Base-by-base conservation (phyloP, 345 rosid species). In the Kandelia obovata region DNA sequence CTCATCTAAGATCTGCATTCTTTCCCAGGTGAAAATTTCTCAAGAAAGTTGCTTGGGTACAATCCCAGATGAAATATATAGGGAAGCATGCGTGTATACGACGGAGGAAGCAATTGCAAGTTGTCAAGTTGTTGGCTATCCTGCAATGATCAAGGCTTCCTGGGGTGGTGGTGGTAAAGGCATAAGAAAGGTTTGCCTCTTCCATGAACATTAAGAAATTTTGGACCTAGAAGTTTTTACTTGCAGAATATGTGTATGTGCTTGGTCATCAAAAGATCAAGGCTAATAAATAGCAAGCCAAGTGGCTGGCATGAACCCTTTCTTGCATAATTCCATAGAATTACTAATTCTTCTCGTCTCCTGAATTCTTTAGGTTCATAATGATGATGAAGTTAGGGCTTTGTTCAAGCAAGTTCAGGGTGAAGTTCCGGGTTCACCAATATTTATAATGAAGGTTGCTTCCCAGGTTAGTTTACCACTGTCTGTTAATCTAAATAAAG, bases 101-200 rank as follows among this genome's bases (percentile, higher is more conserved):
- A 96, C 99, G 31, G 99, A 92, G 81, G 99, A 96, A 81, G 99
- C 97, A 16, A 84, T 92, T 82, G 91, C 92, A 61, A 96, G 99
- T 75, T 96, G 98, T 82, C 96, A 90, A 81, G 85, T 96, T 76
- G 92, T 96, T 47, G 99, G 99, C 76, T 96, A 96, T 83, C 99
- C 99, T 64, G 97, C 99, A 78, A 96, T 96, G 99, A 96, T 92
- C 83, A 96, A 96, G 89, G 99, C 99, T 57, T 96, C 99, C 0
- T 96, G 99, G 99, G 99, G 99, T 68, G 99, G 99, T 43, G 99
- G 99, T 47, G 99, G 99, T 74, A 92, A 96, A 87, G 99, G 99
- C 70, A 96, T 96, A 75, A 86, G 99, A 84, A 96, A 96, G 99
- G 99, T 96, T 62, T 65, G 81, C 71, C 43, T 69, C 75, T 57